Base-by-base conservation (phyloP, 805 yeast species). In the Debaryomyces maramus region DNA sequence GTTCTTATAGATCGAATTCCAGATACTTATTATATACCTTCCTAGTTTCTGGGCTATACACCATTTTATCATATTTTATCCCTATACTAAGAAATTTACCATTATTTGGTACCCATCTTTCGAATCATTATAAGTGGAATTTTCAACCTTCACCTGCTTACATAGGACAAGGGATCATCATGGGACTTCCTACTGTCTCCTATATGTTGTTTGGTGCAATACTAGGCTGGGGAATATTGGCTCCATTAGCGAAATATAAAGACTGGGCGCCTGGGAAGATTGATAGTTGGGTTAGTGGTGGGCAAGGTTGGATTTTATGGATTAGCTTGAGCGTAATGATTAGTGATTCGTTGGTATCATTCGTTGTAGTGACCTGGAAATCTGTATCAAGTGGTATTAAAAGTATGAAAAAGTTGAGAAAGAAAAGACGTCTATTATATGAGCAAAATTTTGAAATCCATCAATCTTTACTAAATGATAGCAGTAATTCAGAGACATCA, bases 291-390 rank as follows among this genome's bases (percentile, higher is more conserved):
- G 83, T 86, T 52, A 74, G 78, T 18, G 98, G 98, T 3, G 86
- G 90, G 1, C 97, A 91, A 56, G 99, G 98, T 5, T 91, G 99
- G 99, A 88, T 93, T 40, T 70, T 91, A 58, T 91, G 99, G 99
- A 72, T 89, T 39, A 82, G 95, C 58, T 73, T 91, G 49, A 83
- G 97, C 17, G 88, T 90, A 36, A 91, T 91, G 99, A 88, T 91
- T 14, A 82, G 88, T 36, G 99, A 91, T 57, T 85, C 96, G 6
- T 69, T 88, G 3, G 87, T 90, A 3, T 84, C 95, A 2, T 85
- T 91, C 51, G 45, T 78, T 0, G 85, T 85, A 3, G 80, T 85
- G 5, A 70, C 81, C 0, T 46, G 60, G 2, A 77, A 67, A 44
- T 77, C 83, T 1, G 32, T 69, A 5, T 34, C 34, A 23, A 34